phyloP scores from a whole-genome alignment of 495 filamentous ascomycete species.

The Daldinia caldariorum region DNA sequence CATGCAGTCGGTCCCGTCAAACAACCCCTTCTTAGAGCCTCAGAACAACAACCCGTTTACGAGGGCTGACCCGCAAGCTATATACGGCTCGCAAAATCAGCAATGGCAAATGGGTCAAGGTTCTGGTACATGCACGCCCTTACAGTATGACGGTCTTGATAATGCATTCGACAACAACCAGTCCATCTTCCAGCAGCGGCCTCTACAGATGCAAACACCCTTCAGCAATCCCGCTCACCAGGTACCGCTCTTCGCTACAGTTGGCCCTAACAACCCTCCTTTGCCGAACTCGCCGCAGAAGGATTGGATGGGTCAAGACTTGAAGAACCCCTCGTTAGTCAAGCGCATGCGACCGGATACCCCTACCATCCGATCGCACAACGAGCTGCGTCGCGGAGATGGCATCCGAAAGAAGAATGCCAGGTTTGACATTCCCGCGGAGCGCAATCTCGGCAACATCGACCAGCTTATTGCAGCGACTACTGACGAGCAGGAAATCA shows the following conservation, averaged over 20 bases:
- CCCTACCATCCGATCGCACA: constrained; percentile 79
- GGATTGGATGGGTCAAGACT: constrained; percentile 63
- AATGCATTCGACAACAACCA: constrained; percentile 67
- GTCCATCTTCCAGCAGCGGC: constrained; percentile 62
- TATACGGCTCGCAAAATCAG: constrained; percentile 60
- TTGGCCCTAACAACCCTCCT: constrained; percentile 54
- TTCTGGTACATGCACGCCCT: constrained; percentile 59
- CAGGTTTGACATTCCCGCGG: constrained; percentile 95
- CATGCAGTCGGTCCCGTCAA: constrained; percentile 66
- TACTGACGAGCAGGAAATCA: constrained; percentile 91
- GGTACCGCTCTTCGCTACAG: constrained; percentile 61
- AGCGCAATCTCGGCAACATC: constrained; percentile 93
- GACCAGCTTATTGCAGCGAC: constrained; percentile 90
- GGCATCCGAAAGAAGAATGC: constrained; percentile 99
- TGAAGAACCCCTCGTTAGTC: constrained; percentile 69
- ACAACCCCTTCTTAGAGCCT: constrained; percentile 70
- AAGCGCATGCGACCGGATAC: constrained; percentile 77
- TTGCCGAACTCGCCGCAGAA: constrained; percentile 65
- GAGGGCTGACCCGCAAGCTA: constrained; percentile 46
- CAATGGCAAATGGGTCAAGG: constrained; percentile 70
- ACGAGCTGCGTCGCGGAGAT: constrained; percentile 82
- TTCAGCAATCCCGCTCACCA: constrained; percentile 61
- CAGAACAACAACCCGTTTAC: constrained; percentile 61
- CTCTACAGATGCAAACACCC: constrained; percentile 61
- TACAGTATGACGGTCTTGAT: constrained; percentile 71